Conservation (phyloP, 202 grass and related monocot species). For the Brachypodium distachyon region DNA sequence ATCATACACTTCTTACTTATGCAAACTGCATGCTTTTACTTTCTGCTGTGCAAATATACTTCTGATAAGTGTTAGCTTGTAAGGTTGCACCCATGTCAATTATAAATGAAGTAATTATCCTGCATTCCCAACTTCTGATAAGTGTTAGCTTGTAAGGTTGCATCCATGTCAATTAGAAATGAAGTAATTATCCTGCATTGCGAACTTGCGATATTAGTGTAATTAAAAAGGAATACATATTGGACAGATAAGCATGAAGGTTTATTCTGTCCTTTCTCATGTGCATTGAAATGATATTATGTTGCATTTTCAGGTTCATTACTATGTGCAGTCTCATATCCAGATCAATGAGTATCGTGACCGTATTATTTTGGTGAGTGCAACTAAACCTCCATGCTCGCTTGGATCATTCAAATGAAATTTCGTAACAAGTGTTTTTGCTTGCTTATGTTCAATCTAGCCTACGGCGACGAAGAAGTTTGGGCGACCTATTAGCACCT, state of each 20-base stretch:
- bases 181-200: neutral
- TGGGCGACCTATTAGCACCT: constrained; percentile 56
- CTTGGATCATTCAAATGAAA: neutral
- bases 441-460: constrained; percentile 34
- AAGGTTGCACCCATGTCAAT: neutral
- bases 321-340: constrained; percentile 97
- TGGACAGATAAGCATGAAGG: neutral
- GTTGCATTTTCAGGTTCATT: constrained; percentile 62
- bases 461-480: constrained; percentile 55
- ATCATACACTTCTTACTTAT: neutral
- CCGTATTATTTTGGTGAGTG: constrained; percentile 77
- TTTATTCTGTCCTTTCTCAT: neutral
- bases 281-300: neutral
- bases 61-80: constrained; percentile 21
- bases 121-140: neutral
- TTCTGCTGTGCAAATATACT: neutral
- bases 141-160: constrained; percentile 4
- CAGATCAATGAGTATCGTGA: constrained; percentile 96
- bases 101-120: neutral
- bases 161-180: constrained; percentile 8
- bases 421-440: constrained; percentile 7
- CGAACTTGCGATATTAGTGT: neutral
- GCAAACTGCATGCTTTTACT: neutral
- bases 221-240: neutral
- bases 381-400: neutral